Conservation (phyloP, 1,139 yeast species). For the Saccharomycopsis hybrid region DNA sequence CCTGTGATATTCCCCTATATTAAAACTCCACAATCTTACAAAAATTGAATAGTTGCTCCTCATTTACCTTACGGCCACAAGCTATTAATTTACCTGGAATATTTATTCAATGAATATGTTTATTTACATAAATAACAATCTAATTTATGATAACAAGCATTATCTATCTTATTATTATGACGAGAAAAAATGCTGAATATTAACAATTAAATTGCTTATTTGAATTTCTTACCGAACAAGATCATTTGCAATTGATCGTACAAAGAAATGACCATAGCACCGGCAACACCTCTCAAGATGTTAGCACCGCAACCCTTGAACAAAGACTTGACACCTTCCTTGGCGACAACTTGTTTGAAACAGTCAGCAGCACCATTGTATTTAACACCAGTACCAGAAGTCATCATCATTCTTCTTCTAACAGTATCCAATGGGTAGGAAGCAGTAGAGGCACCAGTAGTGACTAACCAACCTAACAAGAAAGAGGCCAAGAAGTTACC, state of each 20-base stretch:
- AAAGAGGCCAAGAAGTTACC: constrained; percentile 69
- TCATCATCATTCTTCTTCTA: constrained; percentile 89
- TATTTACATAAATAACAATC: too few species aligned
- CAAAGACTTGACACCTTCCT: constrained; percentile 65
- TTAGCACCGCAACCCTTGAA: constrained; percentile 87
- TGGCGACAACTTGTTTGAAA: constrained; percentile 62
- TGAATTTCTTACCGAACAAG: constrained; percentile 68
- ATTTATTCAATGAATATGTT: too few species aligned
- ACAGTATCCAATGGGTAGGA: constrained; percentile 80
- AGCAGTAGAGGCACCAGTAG: constrained; percentile 76
- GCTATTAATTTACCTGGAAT: too few species aligned
- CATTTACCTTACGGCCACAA: too few species aligned
- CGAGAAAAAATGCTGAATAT: too few species aligned
- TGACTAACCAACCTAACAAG: constrained; percentile 74
- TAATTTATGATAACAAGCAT: too few species aligned
- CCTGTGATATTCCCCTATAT: too few species aligned
- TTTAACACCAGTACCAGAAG: constrained; percentile 75
- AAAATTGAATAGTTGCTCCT: too few species aligned
- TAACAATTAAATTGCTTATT: constrained; percentile 29
- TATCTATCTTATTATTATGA: too few species aligned
- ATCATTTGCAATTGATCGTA: constrained; percentile 73
- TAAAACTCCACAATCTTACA: too few species aligned
- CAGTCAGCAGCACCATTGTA: constrained; percentile 72
- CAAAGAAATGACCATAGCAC: constrained; percentile 78
- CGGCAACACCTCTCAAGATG: constrained; percentile 84